Percentiles rank a stretch among this genome's conserved stretches.
phyloP scores from a whole-genome alignment of 2,329 filamentous ascomycete genomes.

The Xylaria sp. region DNA sequence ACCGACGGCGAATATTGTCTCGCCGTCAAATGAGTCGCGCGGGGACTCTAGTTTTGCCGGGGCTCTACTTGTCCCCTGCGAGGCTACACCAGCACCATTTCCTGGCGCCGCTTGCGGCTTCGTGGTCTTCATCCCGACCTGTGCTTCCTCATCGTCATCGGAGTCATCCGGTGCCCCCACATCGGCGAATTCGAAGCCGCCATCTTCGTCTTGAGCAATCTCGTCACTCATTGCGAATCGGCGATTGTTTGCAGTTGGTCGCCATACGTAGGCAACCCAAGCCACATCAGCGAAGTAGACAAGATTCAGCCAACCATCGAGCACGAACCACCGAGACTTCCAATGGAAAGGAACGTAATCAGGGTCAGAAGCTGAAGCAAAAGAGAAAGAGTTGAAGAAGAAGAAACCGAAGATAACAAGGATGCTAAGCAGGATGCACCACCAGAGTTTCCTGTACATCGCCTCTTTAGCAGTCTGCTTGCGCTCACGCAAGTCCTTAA shows the following conservation, averaged over 20 bases:
- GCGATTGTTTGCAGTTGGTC: constrained; percentile 94
- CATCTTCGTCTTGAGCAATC: constrained; percentile 97
- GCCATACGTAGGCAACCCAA: constrained; percentile 95
- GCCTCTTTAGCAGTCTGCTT: constrained; percentile 92
- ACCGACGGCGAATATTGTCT: constrained; percentile 95
- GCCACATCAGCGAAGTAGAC: constrained; percentile 95
- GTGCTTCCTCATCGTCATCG: constrained; percentile 67
- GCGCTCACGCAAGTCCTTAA: constrained; percentile 94
- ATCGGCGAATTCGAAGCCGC: constrained; percentile 91
- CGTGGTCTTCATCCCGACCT: constrained; percentile 55
- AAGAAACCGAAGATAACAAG: constrained; percentile 98
- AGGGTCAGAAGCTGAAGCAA: constrained; percentile 83
- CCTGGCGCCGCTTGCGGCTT: constrained; percentile 40
- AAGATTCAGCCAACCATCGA: constrained; percentile 96
- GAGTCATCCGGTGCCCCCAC: constrained; percentile 79
- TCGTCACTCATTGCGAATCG: constrained; percentile 99
- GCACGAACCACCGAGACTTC: constrained; percentile 96
- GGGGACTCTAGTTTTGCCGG: constrained; percentile 61
- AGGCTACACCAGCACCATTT: constrained; percentile 30
- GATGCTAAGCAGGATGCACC: constrained; percentile 92
- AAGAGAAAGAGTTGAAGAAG: constrained; percentile 97
- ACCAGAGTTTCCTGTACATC: constrained; percentile 99
- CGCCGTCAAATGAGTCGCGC: constrained; percentile 73
- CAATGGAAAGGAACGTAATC: constrained; percentile 97
- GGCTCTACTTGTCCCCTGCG: constrained; percentile 40